Percentiles rank a stretch among this genome's conserved stretches.
These are phyloP conservation scores for Taxillus chinensis DNA, from an alignment of 164 flowering plant species.

Conservation along the genomic window DNA sequence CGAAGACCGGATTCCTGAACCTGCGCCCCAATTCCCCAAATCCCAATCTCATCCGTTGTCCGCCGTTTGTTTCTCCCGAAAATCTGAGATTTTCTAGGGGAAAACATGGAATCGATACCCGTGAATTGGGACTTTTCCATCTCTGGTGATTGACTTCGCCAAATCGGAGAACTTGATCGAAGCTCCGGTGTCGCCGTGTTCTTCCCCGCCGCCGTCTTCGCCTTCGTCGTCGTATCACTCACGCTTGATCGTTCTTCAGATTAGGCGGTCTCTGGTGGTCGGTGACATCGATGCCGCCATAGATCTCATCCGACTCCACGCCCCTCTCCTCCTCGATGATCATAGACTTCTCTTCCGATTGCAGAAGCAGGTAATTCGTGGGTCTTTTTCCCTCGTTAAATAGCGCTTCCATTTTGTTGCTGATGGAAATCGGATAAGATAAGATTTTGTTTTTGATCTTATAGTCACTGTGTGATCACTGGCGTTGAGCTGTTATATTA, in stretches of 20 bases:
- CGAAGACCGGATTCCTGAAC: too few species aligned
- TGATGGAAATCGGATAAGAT: conserved; percentile 3
- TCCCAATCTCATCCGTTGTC: not conserved
- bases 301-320: conserved; percentile 62
- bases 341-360: conserved; percentile 79
- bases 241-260: conserved; percentile 62
- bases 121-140: conserved; percentile 91
- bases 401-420: not conserved
- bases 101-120: conserved; percentile 59
- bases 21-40: not conserved
- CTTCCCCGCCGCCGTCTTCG: conserved; percentile 19
- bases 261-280: conserved; percentile 51
- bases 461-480: too few species aligned
- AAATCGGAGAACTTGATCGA: conserved; percentile 71
- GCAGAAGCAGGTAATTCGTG: conserved; percentile 69
- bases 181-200: conserved; percentile 20
- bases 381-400: not conserved
- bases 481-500: too few species aligned
- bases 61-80: not conserved
- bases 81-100: conserved; percentile 3
- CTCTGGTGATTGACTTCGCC: conserved; percentile 76
- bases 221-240: conserved; percentile 67
- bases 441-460: not conserved
- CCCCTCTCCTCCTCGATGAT: conserved; percentile 71
- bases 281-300: conserved; percentile 76